Percentiles rank a stretch among this genome's conserved stretches.
phyloP scores from a whole-genome alignment of 345 rosid genomes.

The Eucalyptus urophylla region DNA sequence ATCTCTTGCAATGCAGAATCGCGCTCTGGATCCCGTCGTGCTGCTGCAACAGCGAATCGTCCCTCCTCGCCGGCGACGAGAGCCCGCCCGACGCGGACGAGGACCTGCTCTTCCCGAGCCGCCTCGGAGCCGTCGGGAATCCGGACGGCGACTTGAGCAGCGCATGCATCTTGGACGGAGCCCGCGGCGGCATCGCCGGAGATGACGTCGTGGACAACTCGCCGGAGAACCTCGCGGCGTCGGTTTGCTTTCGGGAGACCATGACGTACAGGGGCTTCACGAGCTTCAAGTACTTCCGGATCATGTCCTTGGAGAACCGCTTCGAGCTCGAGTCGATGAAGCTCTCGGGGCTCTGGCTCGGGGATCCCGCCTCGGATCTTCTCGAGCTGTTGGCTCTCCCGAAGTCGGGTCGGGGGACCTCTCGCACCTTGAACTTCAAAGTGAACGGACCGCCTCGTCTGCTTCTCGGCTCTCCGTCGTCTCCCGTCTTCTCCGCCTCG shows the following conservation, averaged over 20 bases:
- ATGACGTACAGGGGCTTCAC: conserved; percentile 61
- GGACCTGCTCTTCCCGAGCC: conserved; percentile 68
- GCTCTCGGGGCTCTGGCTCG: neutral
- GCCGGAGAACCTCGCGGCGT: conserved; percentile 6
- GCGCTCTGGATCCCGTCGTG: conserved; percentile 95
- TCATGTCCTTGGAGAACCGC: conserved; percentile 35
- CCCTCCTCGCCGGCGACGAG: conserved; percentile 57
- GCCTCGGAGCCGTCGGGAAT: conserved; percentile 21
- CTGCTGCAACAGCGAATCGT: conserved; percentile 72
- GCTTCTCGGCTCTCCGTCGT: neutral
- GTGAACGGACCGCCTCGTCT: conserved; percentile 16
- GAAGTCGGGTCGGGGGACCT: conserved; percentile 4
- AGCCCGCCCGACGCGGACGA: conserved; percentile 37
- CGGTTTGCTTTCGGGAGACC: conserved; percentile 24
- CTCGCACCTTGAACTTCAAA: conserved; percentile 30
- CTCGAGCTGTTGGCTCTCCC: conserved; percentile 19
- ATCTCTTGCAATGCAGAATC: conserved; percentile 90
- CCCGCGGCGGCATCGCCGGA: conserved; percentile 9
- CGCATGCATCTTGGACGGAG: conserved; percentile 15
- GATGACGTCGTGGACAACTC: conserved; percentile 23
- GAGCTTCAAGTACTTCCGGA: conserved; percentile 45
- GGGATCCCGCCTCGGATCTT: neutral
- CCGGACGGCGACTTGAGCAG: conserved; percentile 41
- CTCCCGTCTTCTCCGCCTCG: conserved; percentile 1
- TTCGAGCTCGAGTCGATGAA: conserved; percentile 10